These are phyloP conservation scores for Pistacia vera DNA, from an alignment of 345 rosid species.

Conservation along the genomic window DNA sequence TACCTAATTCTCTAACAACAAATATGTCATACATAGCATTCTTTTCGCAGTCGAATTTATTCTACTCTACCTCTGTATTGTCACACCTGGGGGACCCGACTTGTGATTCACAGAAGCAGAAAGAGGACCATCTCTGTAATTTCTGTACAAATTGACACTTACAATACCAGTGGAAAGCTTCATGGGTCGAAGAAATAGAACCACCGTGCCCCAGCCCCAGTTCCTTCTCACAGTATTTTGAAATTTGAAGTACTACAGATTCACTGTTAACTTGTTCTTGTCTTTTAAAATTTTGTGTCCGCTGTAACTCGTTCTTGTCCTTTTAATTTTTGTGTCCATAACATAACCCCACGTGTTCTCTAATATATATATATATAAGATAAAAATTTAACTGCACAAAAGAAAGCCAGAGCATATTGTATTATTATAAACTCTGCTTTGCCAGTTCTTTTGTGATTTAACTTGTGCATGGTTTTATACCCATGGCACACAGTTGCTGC, in stretches of 20 bases:
- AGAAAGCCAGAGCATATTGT: neutral
- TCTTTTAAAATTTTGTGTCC: neutral
- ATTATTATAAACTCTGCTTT: neutral
- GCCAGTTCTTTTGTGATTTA: neutral
- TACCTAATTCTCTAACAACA: neutral
- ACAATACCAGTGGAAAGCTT: neutral
- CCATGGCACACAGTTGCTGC: no score
- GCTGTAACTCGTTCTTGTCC: neutral
- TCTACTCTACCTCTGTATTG: neutral
- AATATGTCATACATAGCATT: neutral
- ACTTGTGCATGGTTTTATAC: neutral
- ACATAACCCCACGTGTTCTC: neutral
- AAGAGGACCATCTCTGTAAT: neutral
- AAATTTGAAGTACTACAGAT: no score
- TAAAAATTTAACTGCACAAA: neutral
- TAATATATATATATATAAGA: no score
- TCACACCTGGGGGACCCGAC: neutral
- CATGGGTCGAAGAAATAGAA: neutral
- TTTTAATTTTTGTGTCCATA: neutral
- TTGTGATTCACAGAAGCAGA: neutral
- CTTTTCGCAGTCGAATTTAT: neutral
- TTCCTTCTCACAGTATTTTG: neutral
- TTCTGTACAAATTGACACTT: neutral
- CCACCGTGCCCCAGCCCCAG: neutral
- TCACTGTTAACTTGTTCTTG: neutral